Evolutionary conservation across 208 protist species (phyloP), one percentile per base, ranked within the genome.

Genomic region (Leishmania amazonensis): DNA sequence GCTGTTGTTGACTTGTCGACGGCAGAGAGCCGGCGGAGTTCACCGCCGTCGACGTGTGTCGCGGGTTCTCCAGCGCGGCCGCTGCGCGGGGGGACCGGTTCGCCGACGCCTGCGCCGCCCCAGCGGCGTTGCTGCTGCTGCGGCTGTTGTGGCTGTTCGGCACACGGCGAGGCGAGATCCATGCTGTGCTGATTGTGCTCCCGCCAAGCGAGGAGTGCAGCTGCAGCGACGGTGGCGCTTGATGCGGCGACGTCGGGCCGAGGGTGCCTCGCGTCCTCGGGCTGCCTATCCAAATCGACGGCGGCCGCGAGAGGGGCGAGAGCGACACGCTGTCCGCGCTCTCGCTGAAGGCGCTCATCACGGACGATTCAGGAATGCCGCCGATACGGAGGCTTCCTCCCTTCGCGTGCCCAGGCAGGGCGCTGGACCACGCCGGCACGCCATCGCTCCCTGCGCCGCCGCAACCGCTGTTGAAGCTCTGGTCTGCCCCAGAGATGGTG

Each of bases 251-350:
- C 3, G 21, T 17, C 19, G 45, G 62, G 1, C 57, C 67, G 21
- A 70, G 65, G 31, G 38, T 67, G 40, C 83, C 79, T 45, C 71
- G 73, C 15, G 75, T 70, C 83, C 62, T 79, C 2, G 83, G 78
- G 42, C 62, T 79, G 0, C 78, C 74, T 15, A 68, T 74, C 73
- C 70, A 81, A 11, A 54, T 80, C 19, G 89, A 90, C 58, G 85
- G 71, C 54, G 86, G 83, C n/a, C 83, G 84, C 6, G 89, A 92
- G 54, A 89, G 84, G 5, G 89, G 89, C 1, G 87, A 90, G 8
- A 92, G 78, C 24, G 80, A 83, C 38, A 90, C 74, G 40, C 86
- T 90, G 57, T 78, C 75, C 19, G 83, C 13, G 64, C 87, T 90
- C 19, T 81, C 67, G 11, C 65, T 76, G 51, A 83, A 6, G 74